A percentile compares a stretch with the other conserved stretches of the same genome.
These are phyloP conservation scores for Coffea canephora DNA, from an alignment of 257 asterid genomes.

Conservation along the genomic window DNA sequence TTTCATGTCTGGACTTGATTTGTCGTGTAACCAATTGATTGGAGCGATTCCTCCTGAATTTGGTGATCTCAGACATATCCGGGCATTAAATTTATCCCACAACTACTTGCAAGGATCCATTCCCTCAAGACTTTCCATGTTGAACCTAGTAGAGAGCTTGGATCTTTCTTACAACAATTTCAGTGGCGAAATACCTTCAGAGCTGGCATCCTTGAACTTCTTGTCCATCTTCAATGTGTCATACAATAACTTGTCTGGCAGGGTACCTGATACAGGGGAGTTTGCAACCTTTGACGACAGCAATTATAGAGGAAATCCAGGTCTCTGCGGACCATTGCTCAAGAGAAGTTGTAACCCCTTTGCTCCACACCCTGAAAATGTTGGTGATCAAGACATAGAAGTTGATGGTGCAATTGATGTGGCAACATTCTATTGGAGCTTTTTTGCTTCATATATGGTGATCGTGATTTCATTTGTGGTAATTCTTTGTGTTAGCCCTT, in stretches of 20 bases:
- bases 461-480: not conserved
- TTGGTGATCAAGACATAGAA: no score
- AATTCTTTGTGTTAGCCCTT: constrained; percentile 2
- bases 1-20: no score
- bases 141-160: constrained; percentile 11
- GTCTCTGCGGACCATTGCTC: not conserved
- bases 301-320: constrained; percentile 18
- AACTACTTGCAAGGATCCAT: no score
- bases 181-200: not conserved
- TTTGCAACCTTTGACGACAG: constrained; percentile 16
- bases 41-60: no score
- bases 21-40: no score
- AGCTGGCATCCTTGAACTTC: not conserved
- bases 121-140: no score
- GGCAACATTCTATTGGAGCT: not conserved
- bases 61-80: no score
- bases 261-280: constrained; percentile 13
- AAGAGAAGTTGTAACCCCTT: not conserved
- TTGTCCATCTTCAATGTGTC: constrained; percentile 16
- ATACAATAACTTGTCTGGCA: no score
- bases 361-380: no score
- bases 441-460: not conserved
- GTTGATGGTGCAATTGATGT: not conserved
- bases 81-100: no score
- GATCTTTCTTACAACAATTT: constrained; percentile 21